Percentiles rank a stretch among this genome's conserved stretches.
Conservation (phyloP, 1,284 basidiomycete genomes). For the Malassezia obtusa region DNA sequence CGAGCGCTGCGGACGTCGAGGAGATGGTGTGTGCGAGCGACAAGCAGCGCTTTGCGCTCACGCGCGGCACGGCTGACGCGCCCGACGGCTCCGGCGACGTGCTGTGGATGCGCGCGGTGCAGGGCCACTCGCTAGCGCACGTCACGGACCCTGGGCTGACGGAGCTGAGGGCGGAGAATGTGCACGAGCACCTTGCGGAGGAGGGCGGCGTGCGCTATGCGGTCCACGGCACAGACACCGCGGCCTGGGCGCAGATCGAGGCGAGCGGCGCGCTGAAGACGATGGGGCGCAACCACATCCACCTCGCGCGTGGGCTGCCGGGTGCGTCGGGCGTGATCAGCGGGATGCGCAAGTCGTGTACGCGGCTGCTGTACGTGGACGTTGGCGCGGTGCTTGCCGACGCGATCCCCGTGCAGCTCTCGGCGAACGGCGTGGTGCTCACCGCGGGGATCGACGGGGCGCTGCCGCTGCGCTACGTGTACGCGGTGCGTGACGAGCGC, state of each 20-base stretch:
- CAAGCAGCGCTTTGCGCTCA: slow-evolving; percentile 40
- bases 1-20: slow-evolving; percentile 24
- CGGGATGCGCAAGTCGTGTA: slow-evolving; percentile 63
- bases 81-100: slow-evolving; percentile 6
- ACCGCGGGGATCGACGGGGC: slow-evolving; percentile 56
- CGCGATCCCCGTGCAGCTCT: slow-evolving; percentile 64
- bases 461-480: slow-evolving; percentile 25
- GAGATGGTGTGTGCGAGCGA: slow-evolving; percentile 27
- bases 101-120: slow-evolving; percentile 62
- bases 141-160: slow-evolving; percentile 24
- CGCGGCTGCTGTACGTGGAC: slow-evolving; percentile 67
- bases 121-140: slow-evolving; percentile 69
- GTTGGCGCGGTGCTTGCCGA: slow-evolving; percentile 60
- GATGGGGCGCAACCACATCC: slow-evolving; percentile 78
- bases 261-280: slow-evolving; percentile 61
- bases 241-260: slow-evolving; percentile 51
- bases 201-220: slow-evolving; percentile 1
- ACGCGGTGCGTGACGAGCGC: slow-evolving; percentile 21
- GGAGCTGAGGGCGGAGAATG: slow-evolving; percentile 21
- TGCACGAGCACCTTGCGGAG: slow-evolving; percentile 6
- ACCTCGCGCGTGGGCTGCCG: slow-evolving; percentile 61
- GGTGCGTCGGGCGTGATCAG: slow-evolving; percentile 61
- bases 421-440: slow-evolving; percentile 72
- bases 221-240: slow-evolving; percentile 37
- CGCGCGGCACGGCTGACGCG: slow-evolving; percentile 23